These are phyloP conservation scores for Pistacia integerrima DNA, from an alignment of 345 rosid species.

Conservation along the genomic window DNA sequence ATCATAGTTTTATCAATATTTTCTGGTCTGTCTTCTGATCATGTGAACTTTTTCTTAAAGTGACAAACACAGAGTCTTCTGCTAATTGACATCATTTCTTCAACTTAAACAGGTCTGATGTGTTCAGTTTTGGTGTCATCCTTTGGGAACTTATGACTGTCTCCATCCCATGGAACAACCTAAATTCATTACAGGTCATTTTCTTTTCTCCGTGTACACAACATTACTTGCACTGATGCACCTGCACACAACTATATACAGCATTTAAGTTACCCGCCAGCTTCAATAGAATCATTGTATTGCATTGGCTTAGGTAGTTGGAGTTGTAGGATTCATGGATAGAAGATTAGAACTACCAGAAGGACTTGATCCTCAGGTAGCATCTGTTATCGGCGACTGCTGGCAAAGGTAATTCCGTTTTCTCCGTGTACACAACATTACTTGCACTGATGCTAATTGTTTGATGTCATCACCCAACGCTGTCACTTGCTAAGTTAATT, in stretches of 20 bases:
- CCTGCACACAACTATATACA: neutral
- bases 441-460: too few relatives aligned
- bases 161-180: slow-evolving; percentile 76
- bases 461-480: neutral
- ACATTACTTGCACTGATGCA: neutral
- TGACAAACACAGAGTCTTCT: neutral
- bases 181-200: slow-evolving; percentile 71
- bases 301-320: slow-evolving; percentile 56
- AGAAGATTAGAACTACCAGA: slow-evolving; percentile 82
- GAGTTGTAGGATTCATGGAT: slow-evolving; percentile 92
- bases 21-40: too few relatives aligned
- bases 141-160: slow-evolving; percentile 86
- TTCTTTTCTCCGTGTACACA: neutral
- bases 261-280: neutral
- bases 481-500: neutral
- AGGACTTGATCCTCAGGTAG: slow-evolving; percentile 59
- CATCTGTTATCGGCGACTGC: slow-evolving; percentile 71
- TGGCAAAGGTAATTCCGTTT: slow-evolving; percentile 59
- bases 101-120: slow-evolving; percentile 67
- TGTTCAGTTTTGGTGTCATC: slow-evolving; percentile 81
- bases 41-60: too few relatives aligned
- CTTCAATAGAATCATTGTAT: slow-evolving; percentile 1
- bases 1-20: neutral
- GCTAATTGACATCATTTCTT: neutral
- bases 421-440: too few relatives aligned